These are phyloP conservation scores for Boletus pseudo-olivaceus DNA, from an alignment of 768 basidiomycete genomes.

Conservation along the genomic window DNA sequence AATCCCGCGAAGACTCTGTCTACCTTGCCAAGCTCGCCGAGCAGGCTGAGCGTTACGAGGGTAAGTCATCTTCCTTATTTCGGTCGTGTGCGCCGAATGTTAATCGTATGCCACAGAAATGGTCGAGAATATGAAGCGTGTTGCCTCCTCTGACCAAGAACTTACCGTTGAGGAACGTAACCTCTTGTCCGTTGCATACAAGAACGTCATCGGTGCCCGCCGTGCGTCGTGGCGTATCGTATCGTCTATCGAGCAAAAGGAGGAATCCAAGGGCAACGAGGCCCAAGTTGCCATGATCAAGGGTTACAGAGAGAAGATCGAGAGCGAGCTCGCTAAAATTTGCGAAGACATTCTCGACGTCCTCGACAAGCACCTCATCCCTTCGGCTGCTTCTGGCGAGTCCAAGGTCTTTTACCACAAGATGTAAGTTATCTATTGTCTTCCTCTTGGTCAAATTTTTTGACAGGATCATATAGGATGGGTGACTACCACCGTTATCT, in stretches of 20 bases:
- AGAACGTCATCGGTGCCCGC: slow-evolving; percentile 98
- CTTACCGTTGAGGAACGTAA: slow-evolving; percentile 99
- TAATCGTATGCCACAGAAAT: slow-evolving; percentile 56
- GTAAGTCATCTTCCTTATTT: slow-evolving; percentile 37
- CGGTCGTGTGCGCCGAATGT: slow-evolving; percentile 13
- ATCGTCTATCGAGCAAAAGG: slow-evolving; percentile 98
- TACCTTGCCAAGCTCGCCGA: slow-evolving; percentile 99
- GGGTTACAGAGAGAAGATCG: slow-evolving; percentile 96
- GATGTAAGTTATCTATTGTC: slow-evolving; percentile 57
- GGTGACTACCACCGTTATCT: slow-evolving; percentile 99
- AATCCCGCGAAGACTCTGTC: slow-evolving; percentile 90
- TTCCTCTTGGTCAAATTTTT: not conserved
- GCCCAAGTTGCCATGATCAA: slow-evolving; percentile 97
- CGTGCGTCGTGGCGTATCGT: slow-evolving; percentile 98
- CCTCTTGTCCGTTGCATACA: slow-evolving; percentile 96
- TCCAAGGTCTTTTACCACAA: slow-evolving; percentile 99
- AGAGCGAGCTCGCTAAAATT: slow-evolving; percentile 94
- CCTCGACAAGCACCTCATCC: slow-evolving; percentile 96
- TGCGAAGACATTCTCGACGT: slow-evolving; percentile 98
- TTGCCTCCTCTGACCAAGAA: slow-evolving; percentile 96
- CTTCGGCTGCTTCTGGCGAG: slow-evolving; percentile 94
- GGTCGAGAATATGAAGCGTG: slow-evolving; percentile 99
- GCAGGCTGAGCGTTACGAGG: slow-evolving; percentile 99
- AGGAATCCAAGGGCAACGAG: slow-evolving; percentile 97
- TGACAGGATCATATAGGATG: slow-evolving; percentile 61